Conservation (phyloP, 164 flowering plant species). For the Umbilicus rupestris region DNA sequence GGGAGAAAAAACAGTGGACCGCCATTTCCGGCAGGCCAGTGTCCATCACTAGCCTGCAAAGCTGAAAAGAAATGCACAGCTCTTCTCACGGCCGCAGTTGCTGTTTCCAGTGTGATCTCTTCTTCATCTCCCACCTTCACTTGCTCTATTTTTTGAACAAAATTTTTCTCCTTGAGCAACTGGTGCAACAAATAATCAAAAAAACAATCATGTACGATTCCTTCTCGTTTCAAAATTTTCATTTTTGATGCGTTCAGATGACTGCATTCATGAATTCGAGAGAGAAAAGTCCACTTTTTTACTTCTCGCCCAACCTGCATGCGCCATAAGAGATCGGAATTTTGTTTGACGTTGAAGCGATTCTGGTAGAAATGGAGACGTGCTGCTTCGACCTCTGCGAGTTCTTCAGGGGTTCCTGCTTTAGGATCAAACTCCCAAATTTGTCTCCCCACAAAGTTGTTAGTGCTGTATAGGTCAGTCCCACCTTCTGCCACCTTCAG, state of each 20-base stretch:
- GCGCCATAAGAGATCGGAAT: slow-evolving; percentile 25
- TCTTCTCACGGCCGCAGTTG: slow-evolving; percentile 11
- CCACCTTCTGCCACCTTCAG: slow-evolving; percentile 7
- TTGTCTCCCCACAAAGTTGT: too few relatives aligned
- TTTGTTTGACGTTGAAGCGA: slow-evolving; percentile 17
- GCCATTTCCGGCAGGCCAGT: slow-evolving; percentile 19
- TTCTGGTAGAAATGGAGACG: slow-evolving; percentile 20
- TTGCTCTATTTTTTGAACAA: neutral
- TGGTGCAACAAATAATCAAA: too few relatives aligned
- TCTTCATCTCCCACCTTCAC: slow-evolving; percentile 17
- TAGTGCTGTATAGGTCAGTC: neutral
- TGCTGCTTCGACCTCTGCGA: slow-evolving; percentile 24
- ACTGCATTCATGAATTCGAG: too few relatives aligned
- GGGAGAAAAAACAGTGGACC: slow-evolving; percentile 17
- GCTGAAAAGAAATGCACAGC: slow-evolving; percentile 16
- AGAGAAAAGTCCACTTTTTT: too few relatives aligned
- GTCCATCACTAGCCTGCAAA: too few relatives aligned
- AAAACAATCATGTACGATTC: too few relatives aligned
- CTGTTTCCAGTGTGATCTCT: slow-evolving; percentile 12
- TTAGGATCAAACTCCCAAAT: too few relatives aligned
- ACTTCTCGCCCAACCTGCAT: too few relatives aligned
- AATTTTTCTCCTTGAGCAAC: slow-evolving; percentile 5
- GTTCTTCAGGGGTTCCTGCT: slow-evolving; percentile 17
- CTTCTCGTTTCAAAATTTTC: too few relatives aligned
- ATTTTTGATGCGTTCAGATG: too few relatives aligned